phyloP scores from a whole-genome alignment of 73 alveolate species.

The Paramecium caudatum region DNA sequence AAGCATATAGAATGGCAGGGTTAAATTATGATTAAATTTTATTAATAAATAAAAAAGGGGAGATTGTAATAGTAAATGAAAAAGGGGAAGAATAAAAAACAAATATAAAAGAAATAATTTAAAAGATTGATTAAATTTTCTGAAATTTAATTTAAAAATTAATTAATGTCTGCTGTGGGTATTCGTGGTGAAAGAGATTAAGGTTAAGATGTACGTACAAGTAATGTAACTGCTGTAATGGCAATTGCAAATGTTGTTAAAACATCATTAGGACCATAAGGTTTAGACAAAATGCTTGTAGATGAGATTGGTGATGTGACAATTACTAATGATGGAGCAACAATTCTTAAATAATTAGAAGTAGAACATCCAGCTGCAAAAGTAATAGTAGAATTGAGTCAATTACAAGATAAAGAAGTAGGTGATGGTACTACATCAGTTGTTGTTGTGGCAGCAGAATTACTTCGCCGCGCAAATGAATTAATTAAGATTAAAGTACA shows the following conservation, averaged over 20 bases:
- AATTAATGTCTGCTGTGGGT: conserved; percentile 81
- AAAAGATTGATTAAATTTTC: conserved; percentile 13
- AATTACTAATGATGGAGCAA: conserved; percentile 99
- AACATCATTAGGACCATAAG: conserved; percentile 99
- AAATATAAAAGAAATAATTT: conserved; percentile 21
- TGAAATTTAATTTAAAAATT: not conserved
- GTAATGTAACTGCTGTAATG: conserved; percentile 89
- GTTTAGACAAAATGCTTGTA: conserved; percentile 99
- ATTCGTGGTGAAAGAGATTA: conserved; percentile 96
- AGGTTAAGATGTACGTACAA: conserved; percentile 95
- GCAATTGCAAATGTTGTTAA: conserved; percentile 96
- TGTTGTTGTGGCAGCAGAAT: conserved; percentile 98
- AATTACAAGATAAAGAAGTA: conserved; percentile 97
- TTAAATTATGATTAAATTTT: not conserved
- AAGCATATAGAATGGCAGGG: conserved; percentile 3
- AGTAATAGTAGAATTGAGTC: conserved; percentile 97
- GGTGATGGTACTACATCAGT: conserved; percentile 99
- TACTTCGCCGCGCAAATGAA: conserved; percentile 97
- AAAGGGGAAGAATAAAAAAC: not conserved
- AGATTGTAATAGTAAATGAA: not conserved
- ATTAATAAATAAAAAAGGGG: not conserved
- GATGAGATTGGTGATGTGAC: conserved; percentile 99
- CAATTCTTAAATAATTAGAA: conserved; percentile 95
- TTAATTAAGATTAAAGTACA: conserved; percentile 98
- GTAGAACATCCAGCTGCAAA: conserved; percentile 99